These are phyloP conservation scores for Xylaria sp. DNA, from an alignment of 2,329 filamentous ascomycete species.

Conservation along the genomic window DNA sequence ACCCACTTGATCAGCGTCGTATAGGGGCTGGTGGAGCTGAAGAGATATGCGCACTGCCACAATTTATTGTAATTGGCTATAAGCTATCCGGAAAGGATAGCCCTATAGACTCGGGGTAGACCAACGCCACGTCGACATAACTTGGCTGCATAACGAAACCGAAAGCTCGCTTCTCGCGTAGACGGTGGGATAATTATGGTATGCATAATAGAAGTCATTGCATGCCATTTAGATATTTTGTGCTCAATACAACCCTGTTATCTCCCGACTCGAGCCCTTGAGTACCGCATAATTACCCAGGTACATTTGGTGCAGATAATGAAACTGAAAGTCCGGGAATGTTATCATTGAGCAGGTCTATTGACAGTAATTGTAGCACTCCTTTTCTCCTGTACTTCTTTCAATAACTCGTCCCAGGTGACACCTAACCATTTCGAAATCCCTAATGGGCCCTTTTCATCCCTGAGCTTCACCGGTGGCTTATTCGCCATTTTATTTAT, in stretches of 20 bases:
- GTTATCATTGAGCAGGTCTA: neutral
- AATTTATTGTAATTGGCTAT: neutral
- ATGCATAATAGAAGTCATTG: no score
- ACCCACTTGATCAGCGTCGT: neutral
- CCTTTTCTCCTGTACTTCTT: constrained; percentile 30
- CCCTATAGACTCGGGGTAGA: neutral
- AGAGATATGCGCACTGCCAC: neutral
- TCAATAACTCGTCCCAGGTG: constrained; percentile 24
- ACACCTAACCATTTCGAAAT: constrained; percentile 26
- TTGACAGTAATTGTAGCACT: neutral
- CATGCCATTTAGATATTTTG: no score
- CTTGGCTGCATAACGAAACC: no score
- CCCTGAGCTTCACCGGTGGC: neutral
- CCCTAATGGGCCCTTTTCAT: constrained; percentile 11
- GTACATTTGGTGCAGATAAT: no score
- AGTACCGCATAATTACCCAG: no score
- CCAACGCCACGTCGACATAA: neutral
- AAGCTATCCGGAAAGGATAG: neutral
- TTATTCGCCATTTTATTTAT: neutral
- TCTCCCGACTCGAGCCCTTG: no score
- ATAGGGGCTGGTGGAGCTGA: neutral
- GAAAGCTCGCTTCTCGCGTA: no score
- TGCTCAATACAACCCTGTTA: no score
- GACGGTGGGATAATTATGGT: no score
- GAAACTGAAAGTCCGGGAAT: neutral